Evolutionary conservation across 306 rosid species (phyloP).

Genomic region (Prunus kanzakura): DNA sequence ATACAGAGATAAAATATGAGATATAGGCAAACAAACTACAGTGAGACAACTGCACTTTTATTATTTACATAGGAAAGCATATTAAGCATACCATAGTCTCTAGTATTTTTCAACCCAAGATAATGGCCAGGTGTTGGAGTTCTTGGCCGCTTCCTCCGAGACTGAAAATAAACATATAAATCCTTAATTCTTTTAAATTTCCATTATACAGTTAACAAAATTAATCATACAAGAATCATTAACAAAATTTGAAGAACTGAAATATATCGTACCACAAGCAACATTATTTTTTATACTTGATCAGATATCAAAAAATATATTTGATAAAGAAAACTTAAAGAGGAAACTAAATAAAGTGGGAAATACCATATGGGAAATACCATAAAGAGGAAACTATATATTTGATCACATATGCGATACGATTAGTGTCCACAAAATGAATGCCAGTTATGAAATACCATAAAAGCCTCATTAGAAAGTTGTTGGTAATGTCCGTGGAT

Average conservation of each 20-base stretch:
- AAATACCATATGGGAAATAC: not conserved
- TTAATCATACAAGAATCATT: slow-evolving; percentile 8
- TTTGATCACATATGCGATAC: not conserved
- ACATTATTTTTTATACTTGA: slow-evolving; percentile 2
- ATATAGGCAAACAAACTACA: not conserved
- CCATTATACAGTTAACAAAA: slow-evolving; percentile 2
- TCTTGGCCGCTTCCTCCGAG: slow-evolving; percentile 92
- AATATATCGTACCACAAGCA: not conserved
- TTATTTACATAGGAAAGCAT: not conserved
- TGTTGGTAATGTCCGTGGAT: slow-evolving; percentile 97
- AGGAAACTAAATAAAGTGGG: slow-evolving; percentile 13
- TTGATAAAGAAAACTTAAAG: not conserved
- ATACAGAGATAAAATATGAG: slow-evolving; percentile 13
- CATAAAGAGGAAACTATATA: too few species aligned
- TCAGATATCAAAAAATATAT: not conserved
- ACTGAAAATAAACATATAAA: slow-evolving; percentile 54
- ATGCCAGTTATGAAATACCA: slow-evolving; percentile 86
- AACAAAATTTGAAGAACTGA: not conserved
- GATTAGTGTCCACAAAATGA: slow-evolving; percentile 47
- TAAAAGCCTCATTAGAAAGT: slow-evolving; percentile 86
- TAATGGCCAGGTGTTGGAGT: slow-evolving; percentile 99
- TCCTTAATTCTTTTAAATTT: slow-evolving; percentile 26
- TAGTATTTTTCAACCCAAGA: slow-evolving; percentile 84
- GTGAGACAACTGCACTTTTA: not conserved
- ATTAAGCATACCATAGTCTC: slow-evolving; percentile 66